These are phyloP conservation scores for Laguncularia racemosa DNA, from an alignment of 345 rosid genomes.

Conservation along the genomic window DNA sequence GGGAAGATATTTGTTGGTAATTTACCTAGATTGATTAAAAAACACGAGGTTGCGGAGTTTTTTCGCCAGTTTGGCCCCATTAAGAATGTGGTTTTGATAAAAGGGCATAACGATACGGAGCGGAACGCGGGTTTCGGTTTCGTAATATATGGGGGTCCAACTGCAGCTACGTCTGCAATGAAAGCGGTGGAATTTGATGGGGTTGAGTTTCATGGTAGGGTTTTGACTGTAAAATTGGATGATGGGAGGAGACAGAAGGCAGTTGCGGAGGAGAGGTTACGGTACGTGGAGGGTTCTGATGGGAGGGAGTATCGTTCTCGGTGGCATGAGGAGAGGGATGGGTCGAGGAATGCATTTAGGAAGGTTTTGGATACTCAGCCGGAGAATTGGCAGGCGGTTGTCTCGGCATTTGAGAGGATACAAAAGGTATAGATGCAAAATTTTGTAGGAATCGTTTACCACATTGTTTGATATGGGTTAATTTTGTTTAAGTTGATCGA, in stretches of 20 bases:
- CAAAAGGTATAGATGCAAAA: constrained; percentile 45
- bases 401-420: constrained; percentile 71
- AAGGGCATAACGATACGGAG: constrained; percentile 52
- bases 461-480: neutral
- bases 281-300: constrained; percentile 51
- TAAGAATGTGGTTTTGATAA: constrained; percentile 54
- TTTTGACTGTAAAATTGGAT: constrained; percentile 82
- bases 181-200: constrained; percentile 92
- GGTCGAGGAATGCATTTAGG: constrained; percentile 37
- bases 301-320: constrained; percentile 46
- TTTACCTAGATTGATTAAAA: constrained; percentile 79
- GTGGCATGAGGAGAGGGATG: constrained; percentile 91
- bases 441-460: neutral
- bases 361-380: constrained; percentile 60
- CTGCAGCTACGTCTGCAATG: constrained; percentile 52
- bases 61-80: constrained; percentile 91
- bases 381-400: constrained; percentile 92
- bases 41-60: constrained; percentile 54
- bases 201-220: constrained; percentile 81
- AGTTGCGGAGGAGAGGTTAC: constrained; percentile 50
- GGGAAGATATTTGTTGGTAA: constrained; percentile 91
- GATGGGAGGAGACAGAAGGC: constrained; percentile 71
- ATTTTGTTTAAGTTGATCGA: too few species aligned
- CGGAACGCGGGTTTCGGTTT: constrained; percentile 89
- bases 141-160: constrained; percentile 45